Base-by-base conservation (phyloP, 2,329 filamentous ascomycete genomes). In the Hypoxylon sp. region DNA sequence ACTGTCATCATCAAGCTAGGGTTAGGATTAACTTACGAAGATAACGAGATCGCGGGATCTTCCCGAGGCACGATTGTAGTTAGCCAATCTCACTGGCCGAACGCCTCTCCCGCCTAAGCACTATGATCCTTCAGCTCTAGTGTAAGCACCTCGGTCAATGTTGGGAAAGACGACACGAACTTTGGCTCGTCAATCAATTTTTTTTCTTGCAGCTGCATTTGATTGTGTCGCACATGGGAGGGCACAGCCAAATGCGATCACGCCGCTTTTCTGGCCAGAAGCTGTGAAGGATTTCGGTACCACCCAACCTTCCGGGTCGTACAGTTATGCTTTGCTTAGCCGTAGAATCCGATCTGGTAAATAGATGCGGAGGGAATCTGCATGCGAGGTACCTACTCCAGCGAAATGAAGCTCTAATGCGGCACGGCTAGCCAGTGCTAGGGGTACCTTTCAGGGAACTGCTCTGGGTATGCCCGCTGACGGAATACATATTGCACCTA, bases 361-460 rank as follows among this genome's bases (percentile, higher is more conserved):
- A 57, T 60, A 67, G 47, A 67, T 69, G 58, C 64, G 59, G 63
- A 67, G 60, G 67, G 69, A 67, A 64, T 69, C 59, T 67, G 53
- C 62, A 69, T 65, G 63, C 62, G 50, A 65, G 56, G 17, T 60
- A 15, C 52, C 61, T 60, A 15, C 52, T 63, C 52, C 66, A 62
- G 60, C 46, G 44, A 67, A 48, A 48, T 54, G 51, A 65, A 66
- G 62, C 32, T 31, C 51, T 46, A 39, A 56, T 69, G 63, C 60
- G 68, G 68, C 68, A 60, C 68, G 52, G 68, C 56, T 48, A 61
- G 48, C 42, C 17, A 37, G 35, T 27, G 24, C 24, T 27, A 13
- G 55, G 32, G 29, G 35, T 63, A 17, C 50, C 19, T 10, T 64
- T n/a, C 54, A 37, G 60, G 61, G 66, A 66, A 48, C 46, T 48